These are phyloP conservation scores for Wickerhamiella vanderwaltii DNA, from an alignment of 805 yeast genomes.

Conservation along the genomic window DNA sequence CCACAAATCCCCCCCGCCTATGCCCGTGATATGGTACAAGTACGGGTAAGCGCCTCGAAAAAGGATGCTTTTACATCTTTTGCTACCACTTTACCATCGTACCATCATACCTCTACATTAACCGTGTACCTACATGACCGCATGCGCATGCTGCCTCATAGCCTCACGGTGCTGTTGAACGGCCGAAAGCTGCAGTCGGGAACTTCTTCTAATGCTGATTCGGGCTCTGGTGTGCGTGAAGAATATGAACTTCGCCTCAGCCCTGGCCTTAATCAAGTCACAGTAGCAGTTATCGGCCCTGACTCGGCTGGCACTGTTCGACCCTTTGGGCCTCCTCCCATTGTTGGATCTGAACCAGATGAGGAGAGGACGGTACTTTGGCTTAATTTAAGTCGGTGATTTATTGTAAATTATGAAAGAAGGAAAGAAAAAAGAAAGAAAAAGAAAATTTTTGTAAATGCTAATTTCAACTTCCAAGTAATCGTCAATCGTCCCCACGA, in stretches of 20 bases:
- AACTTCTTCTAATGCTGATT: conserved; percentile 14
- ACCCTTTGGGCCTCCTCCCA: conserved; percentile 23
- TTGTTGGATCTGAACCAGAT: conserved; percentile 22
- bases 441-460: too few species aligned
- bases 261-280: conserved; percentile 29
- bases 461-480: too few species aligned
- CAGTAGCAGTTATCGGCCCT: conserved; percentile 22
- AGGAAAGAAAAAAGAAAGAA: too few species aligned
- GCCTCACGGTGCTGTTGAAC: conserved; percentile 25
- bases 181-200: conserved; percentile 21
- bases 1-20: conserved; percentile 14
- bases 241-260: conserved; percentile 26
- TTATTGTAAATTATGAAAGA: background rate
- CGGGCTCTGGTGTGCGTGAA: conserved; percentile 17
- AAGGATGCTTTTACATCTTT: conserved; percentile 19
- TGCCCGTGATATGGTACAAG: conserved; percentile 21
- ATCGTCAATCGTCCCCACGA: too few species aligned
- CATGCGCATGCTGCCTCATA: conserved; percentile 27
- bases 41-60: conserved; percentile 21
- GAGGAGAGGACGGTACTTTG: conserved; percentile 23
- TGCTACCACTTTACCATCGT: conserved; percentile 33
- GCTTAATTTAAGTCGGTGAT: conserved; percentile 25
- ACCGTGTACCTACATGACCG: conserved; percentile 34
- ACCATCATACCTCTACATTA: conserved; percentile 37
- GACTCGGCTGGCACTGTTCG: conserved; percentile 19